These are phyloP conservation scores for Ceratocystis cacaofunesta DNA, from an alignment of 2,329 filamentous ascomycete genomes.

Conservation along the genomic window DNA sequence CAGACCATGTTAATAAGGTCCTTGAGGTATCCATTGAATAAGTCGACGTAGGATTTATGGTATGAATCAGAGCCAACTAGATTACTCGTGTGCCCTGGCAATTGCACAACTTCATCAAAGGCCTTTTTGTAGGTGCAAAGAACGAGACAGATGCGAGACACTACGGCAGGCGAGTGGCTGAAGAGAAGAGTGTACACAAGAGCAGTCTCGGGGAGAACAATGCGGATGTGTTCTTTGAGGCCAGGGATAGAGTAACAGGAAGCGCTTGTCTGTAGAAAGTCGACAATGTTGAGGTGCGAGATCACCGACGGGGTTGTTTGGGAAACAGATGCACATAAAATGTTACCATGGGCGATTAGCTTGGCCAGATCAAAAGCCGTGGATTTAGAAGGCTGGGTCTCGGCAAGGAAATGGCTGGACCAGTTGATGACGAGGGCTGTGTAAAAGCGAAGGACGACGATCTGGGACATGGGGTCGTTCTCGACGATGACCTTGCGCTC, in stretches of 20 bases:
- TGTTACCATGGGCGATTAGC: slow-evolving; percentile 36
- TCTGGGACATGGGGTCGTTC: slow-evolving; percentile 35
- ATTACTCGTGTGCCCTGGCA: neutral
- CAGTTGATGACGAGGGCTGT: slow-evolving; percentile 48
- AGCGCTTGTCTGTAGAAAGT: slow-evolving; percentile 53
- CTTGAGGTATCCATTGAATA: slow-evolving; percentile 75
- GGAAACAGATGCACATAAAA: slow-evolving; percentile 43
- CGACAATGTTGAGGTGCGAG: slow-evolving; percentile 43
- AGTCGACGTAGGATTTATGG: slow-evolving; percentile 44
- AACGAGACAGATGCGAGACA: slow-evolving; percentile 55
- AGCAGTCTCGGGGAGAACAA: slow-evolving; percentile 51
- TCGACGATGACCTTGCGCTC: slow-evolving; percentile 36
- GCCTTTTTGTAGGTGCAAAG: slow-evolving; percentile 59
- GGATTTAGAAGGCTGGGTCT: slow-evolving; percentile 24
- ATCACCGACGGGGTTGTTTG: slow-evolving; percentile 34
- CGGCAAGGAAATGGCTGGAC: slow-evolving; percentile 32
- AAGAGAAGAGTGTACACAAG: slow-evolving; percentile 61
- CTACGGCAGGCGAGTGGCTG: slow-evolving; percentile 42
- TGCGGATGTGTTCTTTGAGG: slow-evolving; percentile 41
- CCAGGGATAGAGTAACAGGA: slow-evolving; percentile 38
- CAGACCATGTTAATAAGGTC: slow-evolving; percentile 75
- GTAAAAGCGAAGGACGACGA: slow-evolving; percentile 52
- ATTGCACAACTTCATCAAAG: slow-evolving; percentile 39
- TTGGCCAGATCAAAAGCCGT: slow-evolving; percentile 28
- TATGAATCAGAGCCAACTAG: slow-evolving; percentile 41